A percentile compares a stretch with the other conserved stretches of the same genome.
Conservation (phyloP, 2,329 filamentous ascomycete genomes). For the Colletotrichum nymphaeae region DNA sequence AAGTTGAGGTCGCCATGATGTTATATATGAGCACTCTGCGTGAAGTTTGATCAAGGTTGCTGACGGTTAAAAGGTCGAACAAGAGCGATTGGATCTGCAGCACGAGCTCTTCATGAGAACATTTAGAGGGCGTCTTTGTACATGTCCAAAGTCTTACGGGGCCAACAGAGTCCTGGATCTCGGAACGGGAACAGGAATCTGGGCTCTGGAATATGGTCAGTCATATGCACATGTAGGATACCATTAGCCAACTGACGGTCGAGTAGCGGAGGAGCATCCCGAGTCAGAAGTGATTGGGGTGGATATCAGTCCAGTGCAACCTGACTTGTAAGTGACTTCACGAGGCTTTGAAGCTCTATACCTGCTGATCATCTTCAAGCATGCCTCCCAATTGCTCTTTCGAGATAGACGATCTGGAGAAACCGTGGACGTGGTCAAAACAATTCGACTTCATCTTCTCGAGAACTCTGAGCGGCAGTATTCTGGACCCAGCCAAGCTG, state of each 20-base stretch:
- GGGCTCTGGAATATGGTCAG: constrained; percentile 43
- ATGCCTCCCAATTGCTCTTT: constrained; percentile 59
- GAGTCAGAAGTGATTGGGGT: constrained; percentile 42
- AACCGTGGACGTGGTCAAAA: constrained; percentile 46
- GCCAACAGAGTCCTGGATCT: constrained; percentile 39
- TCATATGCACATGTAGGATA: not conserved
- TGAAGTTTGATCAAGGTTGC: rapidly evolving
- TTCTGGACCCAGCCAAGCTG: constrained; percentile 41
- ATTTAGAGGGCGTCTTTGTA: constrained; percentile 44
- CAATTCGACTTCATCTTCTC: constrained; percentile 51
- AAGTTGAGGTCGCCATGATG: not conserved
- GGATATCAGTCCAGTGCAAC: constrained; percentile 34
- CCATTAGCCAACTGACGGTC: not conserved
- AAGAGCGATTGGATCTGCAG: constrained; percentile 46
- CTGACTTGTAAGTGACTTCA: constrained; percentile 15
- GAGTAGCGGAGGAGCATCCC: constrained; percentile 43
- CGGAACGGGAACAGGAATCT: constrained; percentile 42
- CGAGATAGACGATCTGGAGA: constrained; percentile 51
- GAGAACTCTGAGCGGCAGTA: constrained; percentile 45
- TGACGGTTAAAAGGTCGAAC: constrained; percentile 6
- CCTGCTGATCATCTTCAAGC: not conserved
- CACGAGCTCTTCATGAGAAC: constrained; percentile 50
- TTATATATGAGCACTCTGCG: too few relatives aligned
- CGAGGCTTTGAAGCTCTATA: rapidly evolving
- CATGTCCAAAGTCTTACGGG: constrained; percentile 40